phyloP scores from a whole-genome alignment of 768 basidiomycete genomes.

The Psilocybe cyanescens region DNA sequence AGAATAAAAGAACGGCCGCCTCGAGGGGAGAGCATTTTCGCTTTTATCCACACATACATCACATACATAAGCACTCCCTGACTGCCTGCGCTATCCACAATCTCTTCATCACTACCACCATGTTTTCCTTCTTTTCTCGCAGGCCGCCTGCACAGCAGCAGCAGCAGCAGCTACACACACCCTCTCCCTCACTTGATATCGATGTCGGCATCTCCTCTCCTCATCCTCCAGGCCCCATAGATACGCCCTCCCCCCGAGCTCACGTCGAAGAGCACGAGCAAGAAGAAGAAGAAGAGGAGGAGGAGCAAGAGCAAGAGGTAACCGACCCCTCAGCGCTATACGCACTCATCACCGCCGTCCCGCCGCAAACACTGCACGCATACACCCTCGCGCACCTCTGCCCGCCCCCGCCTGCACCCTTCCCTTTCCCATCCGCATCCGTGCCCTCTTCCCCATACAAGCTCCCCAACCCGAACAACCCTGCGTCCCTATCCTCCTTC shows the following conservation, averaged over 20 bases:
- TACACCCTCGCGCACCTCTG: slow-evolving; percentile 60
- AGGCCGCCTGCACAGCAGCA: slow-evolving; percentile 26
- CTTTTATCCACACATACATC: not conserved
- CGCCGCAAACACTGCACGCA: slow-evolving; percentile 66
- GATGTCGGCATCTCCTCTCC: slow-evolving; percentile 8
- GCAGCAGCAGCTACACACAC: slow-evolving; percentile 51
- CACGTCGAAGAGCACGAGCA: slow-evolving; percentile 22
- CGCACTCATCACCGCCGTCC: slow-evolving; percentile 59
- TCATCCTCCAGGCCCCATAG: slow-evolving; percentile 37
- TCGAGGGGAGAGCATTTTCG: slow-evolving; percentile 17
- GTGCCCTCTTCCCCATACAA: slow-evolving; percentile 41
- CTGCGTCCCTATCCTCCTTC: slow-evolving; percentile 35
- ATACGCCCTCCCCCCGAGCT: slow-evolving; percentile 37
- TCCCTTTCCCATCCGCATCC: slow-evolving; percentile 44
- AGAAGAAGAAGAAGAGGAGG: slow-evolving; percentile 3
- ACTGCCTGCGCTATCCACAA: not conserved
- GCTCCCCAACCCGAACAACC: slow-evolving; percentile 38
- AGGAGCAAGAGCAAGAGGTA: slow-evolving; percentile 25
- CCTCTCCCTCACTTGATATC: slow-evolving; percentile 45
- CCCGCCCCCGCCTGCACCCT: slow-evolving; percentile 27
- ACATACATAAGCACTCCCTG: not conserved
- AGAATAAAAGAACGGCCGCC: slow-evolving; percentile 11
- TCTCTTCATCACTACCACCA: not conserved
- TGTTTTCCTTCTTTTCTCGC: slow-evolving; percentile 43
- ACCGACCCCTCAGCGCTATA: slow-evolving; percentile 48